Conservation (phyloP, 2,329 filamentous ascomycete genomes). For the Colletotrichum sp. region DNA sequence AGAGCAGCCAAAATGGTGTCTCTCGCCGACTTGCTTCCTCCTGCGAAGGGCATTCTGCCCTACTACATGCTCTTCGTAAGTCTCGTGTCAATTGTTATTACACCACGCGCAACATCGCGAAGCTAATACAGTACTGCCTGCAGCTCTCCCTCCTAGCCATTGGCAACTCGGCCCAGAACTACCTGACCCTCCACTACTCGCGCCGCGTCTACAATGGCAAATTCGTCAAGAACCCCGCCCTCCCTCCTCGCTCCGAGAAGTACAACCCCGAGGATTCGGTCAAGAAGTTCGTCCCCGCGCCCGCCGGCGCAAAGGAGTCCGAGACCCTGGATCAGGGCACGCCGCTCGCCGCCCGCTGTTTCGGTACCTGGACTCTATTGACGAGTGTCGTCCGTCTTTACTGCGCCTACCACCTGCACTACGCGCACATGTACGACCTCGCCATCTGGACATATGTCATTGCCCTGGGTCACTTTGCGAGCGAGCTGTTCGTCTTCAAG, state of each 20-base stretch:
- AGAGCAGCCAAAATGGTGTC: constrained; percentile 44
- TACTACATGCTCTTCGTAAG: constrained; percentile 65
- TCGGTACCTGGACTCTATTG: constrained; percentile 88
- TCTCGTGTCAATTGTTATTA: background rate
- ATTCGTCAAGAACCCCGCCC: constrained; percentile 56
- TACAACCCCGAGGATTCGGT: constrained; percentile 58
- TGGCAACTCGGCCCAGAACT: constrained; percentile 85
- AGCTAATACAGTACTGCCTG: background rate
- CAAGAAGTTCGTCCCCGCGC: constrained; percentile 54
- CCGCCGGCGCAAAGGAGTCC: constrained; percentile 47
- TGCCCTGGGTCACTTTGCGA: constrained; percentile 78
- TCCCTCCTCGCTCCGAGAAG: constrained; percentile 43
- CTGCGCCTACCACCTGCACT: constrained; percentile 80
- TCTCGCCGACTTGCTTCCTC: constrained; percentile 49
- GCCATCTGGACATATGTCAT: constrained; percentile 82
- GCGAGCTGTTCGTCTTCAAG: constrained; percentile 81
- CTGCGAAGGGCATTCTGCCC: constrained; percentile 58
- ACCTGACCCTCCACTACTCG: constrained; percentile 79
- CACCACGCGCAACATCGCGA: background rate
- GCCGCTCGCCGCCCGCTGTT: constrained; percentile 77
- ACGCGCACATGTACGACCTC: constrained; percentile 77
- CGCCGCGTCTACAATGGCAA: constrained; percentile 82
- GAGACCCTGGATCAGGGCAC: constrained; percentile 68
- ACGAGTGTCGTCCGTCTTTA: constrained; percentile 80
- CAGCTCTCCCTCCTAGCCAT: constrained; percentile 85